These are phyloP conservation scores for Batrachochytrium dendrobatidis DNA, from an alignment of 371 early-diverging fungal genomes.

Conservation along the genomic window DNA sequence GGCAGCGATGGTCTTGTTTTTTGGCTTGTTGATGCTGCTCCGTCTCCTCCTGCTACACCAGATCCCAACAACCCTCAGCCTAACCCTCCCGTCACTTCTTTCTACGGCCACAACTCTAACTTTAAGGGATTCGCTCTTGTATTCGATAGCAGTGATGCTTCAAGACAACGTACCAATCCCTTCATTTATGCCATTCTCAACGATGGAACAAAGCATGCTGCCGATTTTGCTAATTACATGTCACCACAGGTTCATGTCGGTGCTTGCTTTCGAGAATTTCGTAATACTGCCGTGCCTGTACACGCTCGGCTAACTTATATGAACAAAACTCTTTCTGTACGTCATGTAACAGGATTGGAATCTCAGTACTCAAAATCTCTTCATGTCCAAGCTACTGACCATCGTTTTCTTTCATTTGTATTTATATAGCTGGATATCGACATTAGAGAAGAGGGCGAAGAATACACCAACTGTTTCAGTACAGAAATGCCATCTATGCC, in stretches of 20 bases:
- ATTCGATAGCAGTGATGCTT: conserved; percentile 27
- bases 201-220: conserved; percentile 53
- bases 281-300: conserved; percentile 55
- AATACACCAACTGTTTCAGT: conserved; percentile 58
- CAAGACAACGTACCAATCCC: conserved; percentile 42
- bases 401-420: background rate
- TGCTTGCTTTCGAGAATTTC: conserved; percentile 65
- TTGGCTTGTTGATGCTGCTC: conserved; percentile 59
- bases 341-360: background rate
- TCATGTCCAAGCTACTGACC: background rate
- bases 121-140: conserved; percentile 42
- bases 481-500: conserved; percentile 54
- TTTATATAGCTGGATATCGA: conserved; percentile 55
- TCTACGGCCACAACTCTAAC: conserved; percentile 25
- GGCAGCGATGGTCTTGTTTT: conserved; percentile 82
- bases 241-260: conserved; percentile 27
- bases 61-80: conserved; percentile 39
- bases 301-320: conserved; percentile 58
- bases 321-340: conserved; percentile 52
- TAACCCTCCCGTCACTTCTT: background rate
- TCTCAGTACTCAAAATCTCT: background rate
- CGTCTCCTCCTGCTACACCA: no score
- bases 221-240: conserved; percentile 40
- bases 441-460: conserved; percentile 47
- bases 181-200: conserved; percentile 61